Evolutionary conservation across 2,329 filamentous ascomycete species (phyloP).

Genomic region (Cadophora gregata): DNA sequence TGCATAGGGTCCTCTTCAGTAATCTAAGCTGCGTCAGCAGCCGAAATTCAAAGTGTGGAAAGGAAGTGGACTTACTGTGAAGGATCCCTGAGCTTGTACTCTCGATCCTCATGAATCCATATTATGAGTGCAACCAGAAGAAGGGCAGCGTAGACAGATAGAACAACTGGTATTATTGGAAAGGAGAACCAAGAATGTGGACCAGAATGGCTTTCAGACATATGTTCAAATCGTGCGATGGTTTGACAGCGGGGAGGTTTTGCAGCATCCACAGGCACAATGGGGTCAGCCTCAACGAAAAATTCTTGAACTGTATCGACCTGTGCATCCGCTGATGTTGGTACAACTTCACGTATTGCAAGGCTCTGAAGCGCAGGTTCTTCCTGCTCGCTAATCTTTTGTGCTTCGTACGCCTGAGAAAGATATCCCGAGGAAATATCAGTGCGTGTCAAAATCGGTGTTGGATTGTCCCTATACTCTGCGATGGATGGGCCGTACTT

Average conservation of each 20-base stretch:
- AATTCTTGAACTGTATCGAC: neutral
- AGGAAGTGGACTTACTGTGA: neutral
- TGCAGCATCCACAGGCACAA: neutral
- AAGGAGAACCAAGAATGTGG: constrained; percentile 15
- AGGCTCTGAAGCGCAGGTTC: neutral
- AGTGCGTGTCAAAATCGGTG: neutral
- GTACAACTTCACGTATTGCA: neutral
- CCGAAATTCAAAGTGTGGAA: neutral
- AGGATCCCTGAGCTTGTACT: constrained; percentile 5
- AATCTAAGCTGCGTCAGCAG: neutral
- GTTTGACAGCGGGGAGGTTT: neutral
- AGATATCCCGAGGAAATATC: neutral
- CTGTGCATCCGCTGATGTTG: neutral
- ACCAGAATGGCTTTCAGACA: constrained; percentile 11
- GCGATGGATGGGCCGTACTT: neutral
- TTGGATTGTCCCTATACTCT: neutral
- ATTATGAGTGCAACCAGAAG: constrained; percentile 2
- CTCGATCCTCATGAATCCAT: constrained; percentile 11
- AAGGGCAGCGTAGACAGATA: neutral
- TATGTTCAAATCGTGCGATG: constrained; percentile 4
- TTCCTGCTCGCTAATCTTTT: neutral
- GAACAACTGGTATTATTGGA: neutral
- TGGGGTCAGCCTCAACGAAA: neutral
- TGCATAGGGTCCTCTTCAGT: constrained; percentile 1
- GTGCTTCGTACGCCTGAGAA: constrained; percentile 1